phyloP scores from a whole-genome alignment of 106 monocot genomes.

The Dactylorhiza incarnata region DNA sequence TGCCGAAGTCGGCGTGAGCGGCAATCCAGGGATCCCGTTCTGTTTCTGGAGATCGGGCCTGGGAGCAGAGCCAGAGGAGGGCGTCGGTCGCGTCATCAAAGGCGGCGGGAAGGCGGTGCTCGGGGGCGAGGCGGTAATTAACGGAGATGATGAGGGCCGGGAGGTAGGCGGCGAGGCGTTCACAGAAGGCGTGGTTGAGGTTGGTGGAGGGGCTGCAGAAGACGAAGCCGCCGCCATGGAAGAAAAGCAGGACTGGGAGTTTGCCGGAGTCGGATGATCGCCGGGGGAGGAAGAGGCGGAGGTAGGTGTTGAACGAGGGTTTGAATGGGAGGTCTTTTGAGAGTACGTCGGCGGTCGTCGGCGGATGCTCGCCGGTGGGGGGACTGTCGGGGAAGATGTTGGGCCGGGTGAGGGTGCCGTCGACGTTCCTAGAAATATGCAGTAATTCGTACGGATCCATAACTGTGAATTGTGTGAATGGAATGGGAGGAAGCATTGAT shows the following conservation, averaged over 20 bases:
- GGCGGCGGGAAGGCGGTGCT: conserved; percentile 17
- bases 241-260: conserved; percentile 20
- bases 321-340: conserved; percentile 24
- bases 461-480: too few species aligned
- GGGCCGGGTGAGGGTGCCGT: conserved; percentile 23
- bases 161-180: conserved; percentile 1
- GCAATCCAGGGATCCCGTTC: conserved; percentile 22
- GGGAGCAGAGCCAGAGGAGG: conserved; percentile 1
- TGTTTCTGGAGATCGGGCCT: too few species aligned
- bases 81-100: conserved; percentile 16
- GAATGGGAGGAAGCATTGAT: too few species aligned
- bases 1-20: conserved; percentile 16
- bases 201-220: conserved; percentile 12
- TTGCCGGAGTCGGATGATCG: not conserved
- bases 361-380: not conserved
- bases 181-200: conserved; percentile 14
- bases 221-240: conserved; percentile 39
- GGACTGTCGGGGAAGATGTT: not conserved
- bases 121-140: conserved; percentile 24
- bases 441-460: conserved; percentile 16
- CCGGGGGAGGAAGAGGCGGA: conserved; percentile 36
- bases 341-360: not conserved
- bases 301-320: conserved; percentile 11
- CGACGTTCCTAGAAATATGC: conserved; percentile 27
- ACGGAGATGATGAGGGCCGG: conserved; percentile 21